phyloP scores from a whole-genome alignment of 2,329 filamentous ascomycete species.

The Botrytis medusae region DNA sequence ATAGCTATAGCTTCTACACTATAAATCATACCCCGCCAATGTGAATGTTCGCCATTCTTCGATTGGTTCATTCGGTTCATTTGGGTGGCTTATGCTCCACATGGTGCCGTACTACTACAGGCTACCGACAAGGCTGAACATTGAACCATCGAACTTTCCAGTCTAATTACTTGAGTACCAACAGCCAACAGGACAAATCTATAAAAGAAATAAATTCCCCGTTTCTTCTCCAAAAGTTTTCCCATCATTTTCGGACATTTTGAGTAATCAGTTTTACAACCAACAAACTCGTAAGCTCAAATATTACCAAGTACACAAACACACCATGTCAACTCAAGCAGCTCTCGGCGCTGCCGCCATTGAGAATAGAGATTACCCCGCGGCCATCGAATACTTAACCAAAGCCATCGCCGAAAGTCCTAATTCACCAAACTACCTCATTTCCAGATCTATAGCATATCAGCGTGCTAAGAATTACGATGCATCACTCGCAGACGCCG shows the following conservation, averaged over 20 bases:
- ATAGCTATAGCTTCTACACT: neutral
- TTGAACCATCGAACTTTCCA: constrained; percentile 1
- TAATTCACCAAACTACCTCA: constrained; percentile 74
- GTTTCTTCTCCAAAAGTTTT: neutral
- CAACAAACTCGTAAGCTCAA: neutral
- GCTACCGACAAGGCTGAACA: neutral
- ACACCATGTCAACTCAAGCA: constrained; percentile 51
- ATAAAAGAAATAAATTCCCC: neutral
- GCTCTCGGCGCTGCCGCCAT: constrained; percentile 60
- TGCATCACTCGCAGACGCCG: constrained; percentile 68
- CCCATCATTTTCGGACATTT: neutral
- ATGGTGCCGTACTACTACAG: neutral
- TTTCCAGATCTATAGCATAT: constrained; percentile 78
- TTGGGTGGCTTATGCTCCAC: neutral
- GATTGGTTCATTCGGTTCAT: neutral
- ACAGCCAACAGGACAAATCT: neutral
- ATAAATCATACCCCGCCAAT: neutral
- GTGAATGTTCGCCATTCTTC: neutral
- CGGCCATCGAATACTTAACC: constrained; percentile 68
- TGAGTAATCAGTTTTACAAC: neutral
- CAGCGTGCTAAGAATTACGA: constrained; percentile 61
- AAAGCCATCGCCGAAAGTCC: constrained; percentile 64
- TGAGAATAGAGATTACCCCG: constrained; percentile 59
- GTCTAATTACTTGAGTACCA: neutral
- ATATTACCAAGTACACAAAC: neutral